phyloP scores from a whole-genome alignment of 768 basidiomycete species.

The Exidia glandulosa region DNA sequence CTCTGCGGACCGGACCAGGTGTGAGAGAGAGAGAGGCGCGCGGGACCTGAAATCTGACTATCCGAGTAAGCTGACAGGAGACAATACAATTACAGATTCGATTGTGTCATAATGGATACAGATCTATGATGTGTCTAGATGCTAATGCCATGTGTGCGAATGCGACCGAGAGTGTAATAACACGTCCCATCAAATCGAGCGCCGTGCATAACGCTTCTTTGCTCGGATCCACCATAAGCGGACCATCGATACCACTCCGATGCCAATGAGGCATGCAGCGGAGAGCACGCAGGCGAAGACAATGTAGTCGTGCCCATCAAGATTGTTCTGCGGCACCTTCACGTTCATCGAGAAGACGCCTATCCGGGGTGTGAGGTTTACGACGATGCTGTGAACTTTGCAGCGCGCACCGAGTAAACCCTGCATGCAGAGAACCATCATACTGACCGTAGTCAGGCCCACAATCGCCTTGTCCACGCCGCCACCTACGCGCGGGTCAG shows the following conservation, averaged over 20 bases:
- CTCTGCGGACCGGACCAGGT: neutral
- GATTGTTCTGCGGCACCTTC: conserved; percentile 43
- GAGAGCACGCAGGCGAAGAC: conserved; percentile 48
- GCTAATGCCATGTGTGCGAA: neutral
- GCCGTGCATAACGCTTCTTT: conserved; percentile 23
- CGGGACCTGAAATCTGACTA: neutral
- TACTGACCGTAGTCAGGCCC: conserved; percentile 51
- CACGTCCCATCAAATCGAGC: neutral
- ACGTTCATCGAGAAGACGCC: conserved; percentile 64
- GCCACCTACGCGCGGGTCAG: conserved; percentile 24
- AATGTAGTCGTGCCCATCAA: conserved; percentile 22
- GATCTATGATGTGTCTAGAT: neutral
- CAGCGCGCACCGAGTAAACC: conserved; percentile 44
- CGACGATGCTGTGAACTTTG: neutral
- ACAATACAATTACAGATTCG: neutral
- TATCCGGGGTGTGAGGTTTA: conserved; percentile 17
- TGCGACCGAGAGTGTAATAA: neutral
- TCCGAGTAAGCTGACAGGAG: neutral
- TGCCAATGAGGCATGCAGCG: conserved; percentile 33
- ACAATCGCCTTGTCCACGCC: conserved; percentile 58
- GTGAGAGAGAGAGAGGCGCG: neutral
- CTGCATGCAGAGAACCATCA: conserved; percentile 57
- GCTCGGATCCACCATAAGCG: conserved; percentile 56
- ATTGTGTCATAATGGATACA: neutral
- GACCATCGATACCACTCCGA: conserved; percentile 35